These are phyloP conservation scores for Aureobasidium subglaciale DNA, from an alignment of 2,329 filamentous ascomycete genomes.

Conservation along the genomic window DNA sequence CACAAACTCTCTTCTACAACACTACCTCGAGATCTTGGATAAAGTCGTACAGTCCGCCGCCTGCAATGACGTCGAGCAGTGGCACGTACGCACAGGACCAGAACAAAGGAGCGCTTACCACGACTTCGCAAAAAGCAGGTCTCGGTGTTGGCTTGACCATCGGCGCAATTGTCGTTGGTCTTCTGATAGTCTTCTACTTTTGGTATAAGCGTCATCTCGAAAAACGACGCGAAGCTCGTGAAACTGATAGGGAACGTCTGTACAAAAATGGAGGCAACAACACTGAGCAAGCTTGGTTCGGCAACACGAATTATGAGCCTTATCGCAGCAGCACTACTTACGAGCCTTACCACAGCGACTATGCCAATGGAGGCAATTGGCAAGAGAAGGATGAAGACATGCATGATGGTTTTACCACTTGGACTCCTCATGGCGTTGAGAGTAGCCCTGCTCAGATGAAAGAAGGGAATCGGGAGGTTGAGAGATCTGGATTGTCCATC, in stretches of 20 bases:
- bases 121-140: constrained; percentile 39
- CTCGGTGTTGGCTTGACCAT: constrained; percentile 39
- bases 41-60: constrained; percentile 45
- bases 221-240: constrained; percentile 29
- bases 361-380: constrained; percentile 12
- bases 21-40: constrained; percentile 54
- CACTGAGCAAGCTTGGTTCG: constrained; percentile 8
- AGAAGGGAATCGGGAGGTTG: constrained; percentile 28
- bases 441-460: constrained; percentile 8
- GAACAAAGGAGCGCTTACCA: constrained; percentile 33
- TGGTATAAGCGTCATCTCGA: constrained; percentile 39
- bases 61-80: constrained; percentile 3
- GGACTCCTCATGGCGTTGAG: background rate
- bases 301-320: background rate
- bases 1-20: constrained; percentile 53
- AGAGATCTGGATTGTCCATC: constrained; percentile 40
- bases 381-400: constrained; percentile 15
- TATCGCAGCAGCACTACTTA: constrained; percentile 1
- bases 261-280: constrained; percentile 10
- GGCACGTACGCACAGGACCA: constrained; percentile 22
- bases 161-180: constrained; percentile 36
- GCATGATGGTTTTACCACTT: constrained; percentile 13
- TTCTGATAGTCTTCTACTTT: constrained; percentile 38
- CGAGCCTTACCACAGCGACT: background rate
- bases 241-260: constrained; percentile 15